Evolutionary conservation across 768 basidiomycete genomes (phyloP).

Genomic region (Termitomyces sp.): DNA sequence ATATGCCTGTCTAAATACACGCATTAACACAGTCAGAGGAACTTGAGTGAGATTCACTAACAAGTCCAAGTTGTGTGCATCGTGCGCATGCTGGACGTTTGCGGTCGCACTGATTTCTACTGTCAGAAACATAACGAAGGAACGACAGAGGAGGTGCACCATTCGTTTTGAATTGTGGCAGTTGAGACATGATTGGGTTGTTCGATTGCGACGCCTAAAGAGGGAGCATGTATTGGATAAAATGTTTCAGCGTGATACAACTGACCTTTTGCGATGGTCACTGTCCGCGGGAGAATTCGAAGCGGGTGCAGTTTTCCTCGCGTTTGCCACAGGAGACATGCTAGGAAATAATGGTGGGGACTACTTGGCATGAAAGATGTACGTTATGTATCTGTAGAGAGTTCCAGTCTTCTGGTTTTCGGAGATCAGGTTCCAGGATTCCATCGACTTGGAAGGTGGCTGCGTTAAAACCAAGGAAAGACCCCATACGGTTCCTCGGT

Average conservation of each 20-base stretch:
- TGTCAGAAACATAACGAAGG: not conserved
- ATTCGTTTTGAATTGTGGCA: slow-evolving; percentile 72
- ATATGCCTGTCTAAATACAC: slow-evolving; percentile 61
- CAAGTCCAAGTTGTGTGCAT: slow-evolving; percentile 45
- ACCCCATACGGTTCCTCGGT: slow-evolving; percentile 19
- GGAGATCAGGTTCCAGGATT: slow-evolving; percentile 12
- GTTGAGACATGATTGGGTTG: slow-evolving; percentile 69
- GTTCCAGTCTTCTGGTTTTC: slow-evolving; percentile 14
- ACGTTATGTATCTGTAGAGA: slow-evolving; percentile 21
- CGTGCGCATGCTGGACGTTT: slow-evolving; percentile 46
- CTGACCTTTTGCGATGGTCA: slow-evolving; percentile 49
- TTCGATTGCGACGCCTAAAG: slow-evolving; percentile 61
- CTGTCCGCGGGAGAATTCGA: slow-evolving; percentile 33
- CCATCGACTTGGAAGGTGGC: slow-evolving; percentile 7
- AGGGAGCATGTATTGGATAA: not conserved
- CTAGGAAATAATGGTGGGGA: slow-evolving; percentile 8
- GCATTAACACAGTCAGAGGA: not conserved
- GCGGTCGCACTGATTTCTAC: slow-evolving; percentile 36
- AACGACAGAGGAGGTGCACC: slow-evolving; percentile 29
- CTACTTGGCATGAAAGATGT: slow-evolving; percentile 7
- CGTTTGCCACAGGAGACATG: slow-evolving; percentile 29
- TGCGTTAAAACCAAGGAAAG: slow-evolving; percentile 12
- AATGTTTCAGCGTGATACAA: not conserved
- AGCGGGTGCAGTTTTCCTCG: slow-evolving; percentile 21
- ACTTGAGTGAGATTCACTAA: slow-evolving; percentile 15